Evolutionary conservation across 148 eudicot species (phyloP).

Genomic region (Vaccinium macrocarpon): DNA sequence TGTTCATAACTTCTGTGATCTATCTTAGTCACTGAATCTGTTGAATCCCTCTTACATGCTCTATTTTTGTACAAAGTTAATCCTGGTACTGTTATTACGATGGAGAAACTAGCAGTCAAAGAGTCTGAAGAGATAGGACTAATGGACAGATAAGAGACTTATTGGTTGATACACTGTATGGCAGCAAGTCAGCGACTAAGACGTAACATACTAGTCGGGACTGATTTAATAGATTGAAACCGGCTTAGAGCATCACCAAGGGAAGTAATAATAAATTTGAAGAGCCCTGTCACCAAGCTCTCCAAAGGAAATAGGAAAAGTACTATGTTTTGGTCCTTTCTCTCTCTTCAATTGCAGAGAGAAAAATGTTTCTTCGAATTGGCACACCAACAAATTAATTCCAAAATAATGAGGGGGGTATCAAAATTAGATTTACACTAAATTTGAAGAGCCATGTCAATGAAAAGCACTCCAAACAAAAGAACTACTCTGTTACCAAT

Average conservation of each 20-base stretch:
- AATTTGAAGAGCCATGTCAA: background rate
- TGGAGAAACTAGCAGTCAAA: background rate
- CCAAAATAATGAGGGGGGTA: background rate
- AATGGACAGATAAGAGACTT: background rate
- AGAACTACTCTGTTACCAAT: background rate
- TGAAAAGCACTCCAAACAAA: background rate
- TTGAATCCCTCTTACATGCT: background rate
- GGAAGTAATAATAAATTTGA: background rate
- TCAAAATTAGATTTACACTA: background rate
- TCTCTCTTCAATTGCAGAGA: background rate
- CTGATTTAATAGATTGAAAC: background rate
- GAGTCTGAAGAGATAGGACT: background rate
- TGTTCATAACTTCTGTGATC: background rate
- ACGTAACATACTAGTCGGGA: background rate
- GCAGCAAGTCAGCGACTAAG: background rate
- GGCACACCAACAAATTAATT: background rate
- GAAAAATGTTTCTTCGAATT: background rate
- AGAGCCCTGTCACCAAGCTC: background rate
- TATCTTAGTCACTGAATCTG: background rate
- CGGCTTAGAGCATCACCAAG: background rate
- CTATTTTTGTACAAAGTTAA: background rate
- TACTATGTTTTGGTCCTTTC: background rate
- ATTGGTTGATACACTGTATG: background rate
- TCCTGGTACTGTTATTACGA: background rate
- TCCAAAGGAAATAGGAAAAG: background rate